Evolutionary conservation across 2,329 filamentous ascomycete species (phyloP), one percentile per base, ranked within the genome.

Genomic region (Blastomyces parvus): DNA sequence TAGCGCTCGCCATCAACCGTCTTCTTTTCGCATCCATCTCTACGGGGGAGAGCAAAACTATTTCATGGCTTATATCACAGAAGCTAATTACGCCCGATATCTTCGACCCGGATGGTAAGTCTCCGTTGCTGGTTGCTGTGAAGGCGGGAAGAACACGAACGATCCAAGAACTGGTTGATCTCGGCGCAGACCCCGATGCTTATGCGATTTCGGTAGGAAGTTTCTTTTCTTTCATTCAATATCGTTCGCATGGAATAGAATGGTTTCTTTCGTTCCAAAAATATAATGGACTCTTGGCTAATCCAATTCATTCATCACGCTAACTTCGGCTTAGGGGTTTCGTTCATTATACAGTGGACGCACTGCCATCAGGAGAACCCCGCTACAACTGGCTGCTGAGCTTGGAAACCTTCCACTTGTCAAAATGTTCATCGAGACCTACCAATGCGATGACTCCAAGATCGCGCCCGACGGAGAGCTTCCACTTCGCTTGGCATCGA

Each of bases 101-200:
- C 2, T 1, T 61, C 38, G 38, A 61, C 44, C 17, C 17, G 27
- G 36, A 42, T 40, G 59, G 59, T 17, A 61, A 27, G 48, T 40
- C 59, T 36, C 59, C 59, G 46, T 53, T 61, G 46, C 59, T 61
- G n/a, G 59, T 46, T 53, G 59, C 59, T 38, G 59, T 61, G 17
- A 42, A 52, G 19, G n/a, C 30, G 8, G 9, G 48, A 36, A 53
- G 46, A 6, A 55, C 19, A 33, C 30, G 36, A 22, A 30, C 44
- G 8, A 48, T 61, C 5, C 59, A 53, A 48, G 46, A 52, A 30
- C 38, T 61, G 46, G 17, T 61, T 40, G 59, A 55, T 52, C 50
- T 61, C 25, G 59, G 59, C 9, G 59, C 59, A 9, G 46, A 52
- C 4, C 59, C 59, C 3, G 59, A 61, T 53, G 46, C 13, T 1